phyloP scores from a whole-genome alignment of 352 stramenopile genomes.

The Blastocystis sp. region DNA sequence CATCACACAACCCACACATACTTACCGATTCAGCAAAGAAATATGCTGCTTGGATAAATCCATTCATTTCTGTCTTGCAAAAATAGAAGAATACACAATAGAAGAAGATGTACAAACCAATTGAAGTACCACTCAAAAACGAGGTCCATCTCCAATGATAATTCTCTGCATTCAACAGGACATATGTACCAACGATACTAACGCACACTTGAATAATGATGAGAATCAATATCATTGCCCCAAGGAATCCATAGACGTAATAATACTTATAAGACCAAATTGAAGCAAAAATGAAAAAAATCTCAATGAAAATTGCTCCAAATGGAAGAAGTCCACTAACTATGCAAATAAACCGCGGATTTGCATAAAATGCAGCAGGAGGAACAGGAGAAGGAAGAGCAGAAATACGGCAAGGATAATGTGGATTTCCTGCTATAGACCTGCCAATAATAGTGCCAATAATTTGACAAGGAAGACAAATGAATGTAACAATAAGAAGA shows the following conservation, averaged over 20 bases:
- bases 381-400: slow-evolving; percentile 84
- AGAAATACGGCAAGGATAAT: slow-evolving; percentile 86
- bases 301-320: slow-evolving; percentile 98
- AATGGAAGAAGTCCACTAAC: slow-evolving; percentile 91
- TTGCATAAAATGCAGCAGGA: slow-evolving; percentile 75
- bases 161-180: slow-evolving; percentile 94
- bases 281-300: slow-evolving; percentile 99
- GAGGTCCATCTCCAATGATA: slow-evolving; percentile 97
- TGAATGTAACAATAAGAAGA: slow-evolving; percentile 72
- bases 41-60: slow-evolving; percentile 94
- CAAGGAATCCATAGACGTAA: slow-evolving; percentile 98
- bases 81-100: slow-evolving; percentile 98
- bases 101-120: slow-evolving; percentile 90
- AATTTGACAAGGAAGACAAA: slow-evolving; percentile 87
- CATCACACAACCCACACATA: not conserved
- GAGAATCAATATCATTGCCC: slow-evolving; percentile 79
- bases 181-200: slow-evolving; percentile 96
- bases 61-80: slow-evolving; percentile 97
- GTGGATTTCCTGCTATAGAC: slow-evolving; percentile 69
- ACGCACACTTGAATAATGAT: slow-evolving; percentile 91
- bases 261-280: slow-evolving; percentile 99
- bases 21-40: slow-evolving; percentile 86
- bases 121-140: slow-evolving; percentile 84
- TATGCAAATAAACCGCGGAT: slow-evolving; percentile 77
- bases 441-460: slow-evolving; percentile 89